Percentiles rank a stretch among this genome's conserved stretches.
phyloP scores from a whole-genome alignment of 176 grass and related monocot genomes.

The Carex kokanica region DNA sequence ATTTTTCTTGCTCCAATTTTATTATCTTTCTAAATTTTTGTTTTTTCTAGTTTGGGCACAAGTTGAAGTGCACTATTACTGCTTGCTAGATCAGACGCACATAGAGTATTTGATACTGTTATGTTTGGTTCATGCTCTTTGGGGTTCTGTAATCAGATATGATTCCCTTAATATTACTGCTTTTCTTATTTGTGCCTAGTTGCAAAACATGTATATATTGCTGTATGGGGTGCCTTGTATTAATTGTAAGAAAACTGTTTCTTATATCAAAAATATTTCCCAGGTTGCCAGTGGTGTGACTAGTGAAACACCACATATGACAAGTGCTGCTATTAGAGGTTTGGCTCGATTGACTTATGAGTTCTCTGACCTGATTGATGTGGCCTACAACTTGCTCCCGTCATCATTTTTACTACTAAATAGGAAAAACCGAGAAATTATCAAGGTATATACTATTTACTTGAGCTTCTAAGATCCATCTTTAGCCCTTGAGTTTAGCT shows the following conservation, averaged over 20 bases:
- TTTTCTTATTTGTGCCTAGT: not conserved
- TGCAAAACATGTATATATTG: not conserved
- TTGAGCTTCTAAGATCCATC: slow-evolving; percentile 1
- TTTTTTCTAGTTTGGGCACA: not conserved
- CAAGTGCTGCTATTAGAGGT: slow-evolving; percentile 85
- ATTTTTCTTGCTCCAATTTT: slow-evolving; percentile 32
- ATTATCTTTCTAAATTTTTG: not conserved
- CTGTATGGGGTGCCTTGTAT: not conserved
- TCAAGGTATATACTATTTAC: slow-evolving; percentile 52
- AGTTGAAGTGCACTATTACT: not conserved
- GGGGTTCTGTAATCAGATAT: not conserved
- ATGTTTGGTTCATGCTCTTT: not conserved
- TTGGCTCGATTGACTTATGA: slow-evolving; percentile 90
- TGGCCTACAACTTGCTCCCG: slow-evolving; percentile 80
- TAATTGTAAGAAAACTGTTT: not conserved
- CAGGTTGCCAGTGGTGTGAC: slow-evolving; percentile 74
- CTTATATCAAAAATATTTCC: not conserved
- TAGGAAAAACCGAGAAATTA: slow-evolving; percentile 85
- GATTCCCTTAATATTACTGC: not conserved
- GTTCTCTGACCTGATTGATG: slow-evolving; percentile 80
- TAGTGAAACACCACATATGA: slow-evolving; percentile 70
- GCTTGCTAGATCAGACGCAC: not conserved
- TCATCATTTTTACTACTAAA: slow-evolving; percentile 76
- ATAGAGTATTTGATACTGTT: not conserved
- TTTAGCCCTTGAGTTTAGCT: not conserved